Evolutionary conservation across 805 yeast genomes (phyloP).

Genomic region (Saccharomycopsis lassenensis): DNA sequence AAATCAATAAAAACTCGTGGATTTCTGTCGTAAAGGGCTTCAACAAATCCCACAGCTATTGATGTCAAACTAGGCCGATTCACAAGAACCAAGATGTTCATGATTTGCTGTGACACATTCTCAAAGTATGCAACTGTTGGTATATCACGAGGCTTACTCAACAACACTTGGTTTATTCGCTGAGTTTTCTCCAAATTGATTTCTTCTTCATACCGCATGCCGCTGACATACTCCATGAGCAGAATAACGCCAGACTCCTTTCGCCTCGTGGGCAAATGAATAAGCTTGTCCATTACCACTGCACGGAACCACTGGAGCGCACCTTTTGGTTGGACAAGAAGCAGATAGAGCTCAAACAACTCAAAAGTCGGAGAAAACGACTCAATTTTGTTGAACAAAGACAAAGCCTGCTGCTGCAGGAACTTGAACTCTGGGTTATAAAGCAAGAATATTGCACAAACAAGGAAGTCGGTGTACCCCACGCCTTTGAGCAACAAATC

Average conservation of each 20-base stretch:
- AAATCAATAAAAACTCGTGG: conserved; percentile 45
- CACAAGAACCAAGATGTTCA: conserved; percentile 42
- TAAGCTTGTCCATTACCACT: conserved; percentile 39
- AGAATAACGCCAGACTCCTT: conserved; percentile 58
- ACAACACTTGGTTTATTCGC: conserved; percentile 53
- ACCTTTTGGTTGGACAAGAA: conserved; percentile 37
- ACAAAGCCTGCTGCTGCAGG: too few relatives aligned
- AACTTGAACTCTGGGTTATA: conserved; percentile 26
- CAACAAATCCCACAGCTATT: conserved; percentile 44
- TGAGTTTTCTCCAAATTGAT: conserved; percentile 55
- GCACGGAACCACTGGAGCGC: conserved; percentile 30
- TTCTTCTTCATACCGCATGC: conserved; percentile 63
- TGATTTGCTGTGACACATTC: conserved; percentile 53
- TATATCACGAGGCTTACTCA: conserved; percentile 48
- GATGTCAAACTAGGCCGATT: conserved; percentile 52
- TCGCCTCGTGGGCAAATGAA: conserved; percentile 44
- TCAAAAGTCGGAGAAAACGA: conserved; percentile 52
- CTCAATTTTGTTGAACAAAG: conserved; percentile 26
- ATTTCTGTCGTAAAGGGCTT: conserved; percentile 40
- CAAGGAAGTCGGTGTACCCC: conserved; percentile 51
- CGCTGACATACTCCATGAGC: conserved; percentile 65
- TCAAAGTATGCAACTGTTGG: conserved; percentile 40
- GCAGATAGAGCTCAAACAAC: conserved; percentile 47
- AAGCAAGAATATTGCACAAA: conserved; percentile 35
- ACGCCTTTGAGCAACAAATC: conserved; percentile 52